phyloP scores from a whole-genome alignment of 140 eudicot species.

The Bidens hawaiensis region DNA sequence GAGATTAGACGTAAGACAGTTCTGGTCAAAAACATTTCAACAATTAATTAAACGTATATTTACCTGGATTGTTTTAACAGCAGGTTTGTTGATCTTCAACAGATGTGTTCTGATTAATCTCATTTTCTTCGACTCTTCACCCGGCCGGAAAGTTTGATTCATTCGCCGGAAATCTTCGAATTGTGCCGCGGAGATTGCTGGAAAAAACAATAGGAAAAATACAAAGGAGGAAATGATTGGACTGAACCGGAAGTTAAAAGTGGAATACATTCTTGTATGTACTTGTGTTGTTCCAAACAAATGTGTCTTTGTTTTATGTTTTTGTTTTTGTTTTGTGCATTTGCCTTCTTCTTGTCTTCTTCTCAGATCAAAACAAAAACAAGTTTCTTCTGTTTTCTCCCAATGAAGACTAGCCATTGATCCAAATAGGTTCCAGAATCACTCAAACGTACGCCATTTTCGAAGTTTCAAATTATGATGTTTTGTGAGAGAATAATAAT shows the following conservation, averaged over 20 bases:
- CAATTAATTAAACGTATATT: neutral
- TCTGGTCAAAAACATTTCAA: no score
- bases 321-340: constrained; percentile 36
- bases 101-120: constrained; percentile 62
- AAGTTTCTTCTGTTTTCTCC: constrained; percentile 25
- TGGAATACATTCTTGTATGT: constrained; percentile 36
- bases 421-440: constrained; percentile 26
- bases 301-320: constrained; percentile 28
- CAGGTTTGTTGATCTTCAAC: constrained; percentile 70
- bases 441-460: constrained; percentile 55
- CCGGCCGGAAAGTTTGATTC: constrained; percentile 57
- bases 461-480: constrained; percentile 37
- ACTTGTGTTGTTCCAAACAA: constrained; percentile 18
- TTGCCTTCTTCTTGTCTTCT: constrained; percentile 45
- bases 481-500: no score
- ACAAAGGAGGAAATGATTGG: constrained; percentile 40
- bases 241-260: constrained; percentile 1
- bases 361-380: constrained; percentile 39
- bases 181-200: constrained; percentile 34
- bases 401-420: constrained; percentile 24
- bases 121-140: constrained; percentile 54
- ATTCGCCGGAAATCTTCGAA: constrained; percentile 30
- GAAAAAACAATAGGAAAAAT: constrained; percentile 35
- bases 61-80: constrained; percentile 72
- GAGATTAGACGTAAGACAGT: no score